A percentile compares a stretch with the other conserved stretches of the same genome.
Evolutionary conservation across 306 rosid genomes (phyloP).

Genomic region (Urtica urens): DNA sequence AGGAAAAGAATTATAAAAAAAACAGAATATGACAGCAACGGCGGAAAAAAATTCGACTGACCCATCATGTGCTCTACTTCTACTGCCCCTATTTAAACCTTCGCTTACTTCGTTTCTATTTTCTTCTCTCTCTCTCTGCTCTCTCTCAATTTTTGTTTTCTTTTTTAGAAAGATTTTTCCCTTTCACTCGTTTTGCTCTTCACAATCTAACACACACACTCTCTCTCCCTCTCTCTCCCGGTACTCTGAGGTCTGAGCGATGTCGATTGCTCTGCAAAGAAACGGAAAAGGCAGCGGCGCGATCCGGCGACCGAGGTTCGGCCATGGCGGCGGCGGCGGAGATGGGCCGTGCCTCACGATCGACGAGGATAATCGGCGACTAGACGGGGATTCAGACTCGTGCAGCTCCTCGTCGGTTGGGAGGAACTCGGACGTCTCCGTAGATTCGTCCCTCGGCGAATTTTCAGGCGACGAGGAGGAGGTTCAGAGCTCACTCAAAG

Average conservation of each 20-base stretch:
- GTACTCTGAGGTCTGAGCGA: slow-evolving; percentile 5
- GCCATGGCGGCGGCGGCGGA: too few relatives aligned
- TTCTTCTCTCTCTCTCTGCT: not conserved
- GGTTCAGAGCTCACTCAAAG: slow-evolving; percentile 47
- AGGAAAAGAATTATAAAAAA: too few relatives aligned
- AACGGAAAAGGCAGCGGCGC: slow-evolving; percentile 15
- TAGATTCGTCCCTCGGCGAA: slow-evolving; percentile 43
- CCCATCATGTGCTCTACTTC: slow-evolving; percentile 37
- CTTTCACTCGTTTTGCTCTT: too few relatives aligned
- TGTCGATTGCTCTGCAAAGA: slow-evolving; percentile 40
- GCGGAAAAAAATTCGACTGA: slow-evolving; percentile 25
- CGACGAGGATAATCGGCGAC: slow-evolving; percentile 28
- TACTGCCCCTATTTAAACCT: slow-evolving; percentile 15
- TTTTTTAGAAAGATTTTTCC: too few relatives aligned
- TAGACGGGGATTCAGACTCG: slow-evolving; percentile 40
- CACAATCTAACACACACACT: not conserved
- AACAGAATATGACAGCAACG: slow-evolving; percentile 13
- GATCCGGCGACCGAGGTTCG: slow-evolving; percentile 31
- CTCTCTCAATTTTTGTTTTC: not conserved
- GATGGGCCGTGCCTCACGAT: slow-evolving; percentile 30
- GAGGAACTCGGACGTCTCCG: slow-evolving; percentile 40
- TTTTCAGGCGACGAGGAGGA: slow-evolving; percentile 36
- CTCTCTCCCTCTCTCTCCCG: not conserved
- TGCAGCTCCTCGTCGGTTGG: slow-evolving; percentile 54
- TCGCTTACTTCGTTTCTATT: not conserved